Evolutionary conservation across 805 yeast species (phyloP), one percentile per base, ranked within the genome.

Genomic region (Tanozyma kutaoensis): DNA sequence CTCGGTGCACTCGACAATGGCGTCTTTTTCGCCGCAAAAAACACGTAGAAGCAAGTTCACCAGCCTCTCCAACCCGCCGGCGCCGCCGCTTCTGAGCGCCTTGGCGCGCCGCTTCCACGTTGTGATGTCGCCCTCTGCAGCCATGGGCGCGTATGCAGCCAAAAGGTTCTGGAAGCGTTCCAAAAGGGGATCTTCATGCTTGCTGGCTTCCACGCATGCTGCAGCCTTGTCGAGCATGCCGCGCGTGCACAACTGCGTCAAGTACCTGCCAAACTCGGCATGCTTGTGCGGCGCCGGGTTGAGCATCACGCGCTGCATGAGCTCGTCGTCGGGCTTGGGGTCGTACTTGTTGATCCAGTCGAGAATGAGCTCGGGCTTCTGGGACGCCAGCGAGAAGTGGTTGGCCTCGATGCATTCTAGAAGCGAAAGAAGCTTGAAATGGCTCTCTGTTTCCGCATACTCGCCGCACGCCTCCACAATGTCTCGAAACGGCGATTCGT

Each of bases 261-360:
- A 32, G 31, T 71, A 66, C 16, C 58, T 45, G n/a, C 57, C 66
- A 39, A 79, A 79, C 23, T 52, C 52, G 3, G 67, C 58, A 37
- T 62, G 72, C 29, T 43, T 40, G 43, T 58, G 68, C 7, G 72
- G 74, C 24, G 45, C 52, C 2, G 59, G 66, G 18, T 44, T 42
- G 39, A 63, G 48, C 61, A 59, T 54, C 8, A 66, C 65, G 24
- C 48, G 56, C 28, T 69, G 65, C 4, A 67, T 55, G 18, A 66
- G 47, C 15, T 62, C 68, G 12, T 57, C 56, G 31, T 64, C 70
- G 1, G 86, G 86, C 37, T 69, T 68, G 4, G 76, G 72, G 43
- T 77, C 81, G 17, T 76, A 72, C 30, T 70, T 60, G 42, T 79
- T 79, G 15, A 76, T 57, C 91, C 91, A 79, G 25, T 58, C 62